Evolutionary conservation across 371 early-diverging fungal species (phyloP).

Genomic region (Amoeboaphelidium protococcarum): DNA sequence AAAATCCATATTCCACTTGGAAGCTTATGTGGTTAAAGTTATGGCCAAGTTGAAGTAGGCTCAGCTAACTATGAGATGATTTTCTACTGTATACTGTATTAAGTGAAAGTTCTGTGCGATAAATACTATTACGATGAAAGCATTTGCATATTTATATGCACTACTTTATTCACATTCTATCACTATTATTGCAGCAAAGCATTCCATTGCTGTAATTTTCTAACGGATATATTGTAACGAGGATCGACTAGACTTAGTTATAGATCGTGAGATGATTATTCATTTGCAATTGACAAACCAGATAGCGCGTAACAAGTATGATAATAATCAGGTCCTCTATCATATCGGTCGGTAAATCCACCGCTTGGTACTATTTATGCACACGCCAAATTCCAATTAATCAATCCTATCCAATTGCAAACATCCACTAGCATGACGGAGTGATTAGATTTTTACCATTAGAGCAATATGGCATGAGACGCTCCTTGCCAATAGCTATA

Average conservation of each 20-base stretch:
- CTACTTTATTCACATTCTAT: too few relatives aligned
- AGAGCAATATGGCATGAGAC: conserved; percentile 34
- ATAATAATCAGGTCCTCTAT: conserved; percentile 53
- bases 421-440: neutral
- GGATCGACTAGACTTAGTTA: too few relatives aligned
- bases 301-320: conserved; percentile 81
- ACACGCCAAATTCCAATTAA: conserved; percentile 27
- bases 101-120: too few relatives aligned
- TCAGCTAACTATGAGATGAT: too few relatives aligned
- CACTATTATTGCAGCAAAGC: too few relatives aligned
- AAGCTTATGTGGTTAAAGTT: conserved; percentile 76
- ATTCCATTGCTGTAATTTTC: too few relatives aligned
- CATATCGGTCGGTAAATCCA: conserved; percentile 16
- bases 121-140: too few relatives aligned
- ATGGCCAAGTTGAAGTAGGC: conserved; percentile 60
- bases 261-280: too few relatives aligned
- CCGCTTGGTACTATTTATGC: conserved; percentile 45
- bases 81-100: too few relatives aligned
- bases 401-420: neutral
- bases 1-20: conserved; percentile 91
- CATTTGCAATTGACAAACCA: conserved; percentile 35
- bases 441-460: conserved; percentile 1
- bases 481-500: conserved; percentile 93
- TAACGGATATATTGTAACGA: too few relatives aligned
- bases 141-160: too few relatives aligned